These are phyloP conservation scores for Davidsoniella virescens DNA, from an alignment of 2,329 filamentous ascomycete species.

Conservation along the genomic window DNA sequence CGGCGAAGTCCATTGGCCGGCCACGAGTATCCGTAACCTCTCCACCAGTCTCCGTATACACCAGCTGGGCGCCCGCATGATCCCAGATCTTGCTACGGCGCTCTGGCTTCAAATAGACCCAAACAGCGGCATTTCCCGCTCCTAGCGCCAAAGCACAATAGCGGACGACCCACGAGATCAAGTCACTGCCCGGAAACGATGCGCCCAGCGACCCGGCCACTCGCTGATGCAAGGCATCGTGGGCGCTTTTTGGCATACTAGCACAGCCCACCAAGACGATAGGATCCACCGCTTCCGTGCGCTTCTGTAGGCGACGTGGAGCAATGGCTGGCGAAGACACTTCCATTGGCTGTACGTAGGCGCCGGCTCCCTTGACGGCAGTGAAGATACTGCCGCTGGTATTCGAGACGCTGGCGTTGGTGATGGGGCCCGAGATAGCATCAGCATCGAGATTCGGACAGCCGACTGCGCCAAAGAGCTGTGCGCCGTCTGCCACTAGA, in stretches of 20 bases:
- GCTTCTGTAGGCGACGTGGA: slow-evolving; percentile 19
- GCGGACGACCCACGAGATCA: slow-evolving; percentile 40
- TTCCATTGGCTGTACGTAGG: slow-evolving; percentile 28
- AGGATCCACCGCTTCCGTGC: not conserved
- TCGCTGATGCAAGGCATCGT: slow-evolving; percentile 29
- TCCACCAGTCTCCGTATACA: slow-evolving; percentile 41
- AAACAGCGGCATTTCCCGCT: slow-evolving; percentile 36
- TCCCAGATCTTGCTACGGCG: slow-evolving; percentile 42
- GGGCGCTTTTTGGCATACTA: slow-evolving; percentile 29
- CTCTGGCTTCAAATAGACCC: slow-evolving; percentile 35
- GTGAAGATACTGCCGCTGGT: slow-evolving; percentile 34
- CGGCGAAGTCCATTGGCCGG: slow-evolving; percentile 30
- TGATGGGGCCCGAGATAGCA: slow-evolving; percentile 23
- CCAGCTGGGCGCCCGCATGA: slow-evolving; percentile 41
- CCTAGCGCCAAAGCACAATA: slow-evolving; percentile 38
- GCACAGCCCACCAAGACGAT: slow-evolving; percentile 32
- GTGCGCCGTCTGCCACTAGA: slow-evolving; percentile 32
- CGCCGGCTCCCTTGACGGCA: slow-evolving; percentile 31
- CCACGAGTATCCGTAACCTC: slow-evolving; percentile 38
- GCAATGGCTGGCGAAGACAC: slow-evolving; percentile 12
- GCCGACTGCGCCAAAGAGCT: slow-evolving; percentile 33
- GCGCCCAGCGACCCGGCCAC: slow-evolving; percentile 28
- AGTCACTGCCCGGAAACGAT: slow-evolving; percentile 30
- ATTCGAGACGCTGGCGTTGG: slow-evolving; percentile 29
- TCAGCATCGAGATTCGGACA: slow-evolving; percentile 29